Base-by-base conservation (phyloP, 352 stramenopile species). In the Pythium pyrilobum region DNA sequence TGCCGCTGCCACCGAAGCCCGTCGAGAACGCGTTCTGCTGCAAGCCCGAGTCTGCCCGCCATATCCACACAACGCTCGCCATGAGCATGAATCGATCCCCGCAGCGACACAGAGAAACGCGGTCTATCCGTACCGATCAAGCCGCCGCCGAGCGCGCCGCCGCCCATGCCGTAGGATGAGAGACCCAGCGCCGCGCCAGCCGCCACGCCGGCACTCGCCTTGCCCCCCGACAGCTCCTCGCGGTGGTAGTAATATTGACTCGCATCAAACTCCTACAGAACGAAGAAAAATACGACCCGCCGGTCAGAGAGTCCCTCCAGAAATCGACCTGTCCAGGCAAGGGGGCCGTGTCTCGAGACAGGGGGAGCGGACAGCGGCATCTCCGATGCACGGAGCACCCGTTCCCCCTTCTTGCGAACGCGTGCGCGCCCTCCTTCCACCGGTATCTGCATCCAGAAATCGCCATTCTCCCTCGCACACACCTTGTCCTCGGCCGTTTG, bases 201-300 rank as follows among this genome's bases (percentile, higher is more conserved):
- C 7, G 57, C 61, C 21, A 52, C 57, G 23, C 57, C 61, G 29
- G 43, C 67, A 13, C 46, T 52, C 0, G 73, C 45, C 5, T 44
- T 64, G 46, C 87, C 85, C 47, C 44, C 62, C 4, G 67, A 59
- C 23, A 87, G 77, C 13, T 93, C 82, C 59, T 91, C 78, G 10
- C 82, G 82, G 34, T 93, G 75, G 69, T 93, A 93, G 56, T 93
- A 93, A 58, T 93, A 93, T 52, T 91, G 82, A 56, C 80, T 91
- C 42, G 82, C 82, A 71, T 93, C 82, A 62, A 93, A 93, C 46
- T 90, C 81, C 64, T 93, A 49, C 15, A 8, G 12, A 44, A 33
- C 28, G n/a, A n/a, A n/a, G n/a, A 39, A 18, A 4, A n/a, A 33
- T 31, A 24, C 23, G 32, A 47, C 32, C n/a, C 29, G 40, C 2